Conservation (phyloP, 129 eudicot genomes). For the Helichrysum umbraculigerum region DNA sequence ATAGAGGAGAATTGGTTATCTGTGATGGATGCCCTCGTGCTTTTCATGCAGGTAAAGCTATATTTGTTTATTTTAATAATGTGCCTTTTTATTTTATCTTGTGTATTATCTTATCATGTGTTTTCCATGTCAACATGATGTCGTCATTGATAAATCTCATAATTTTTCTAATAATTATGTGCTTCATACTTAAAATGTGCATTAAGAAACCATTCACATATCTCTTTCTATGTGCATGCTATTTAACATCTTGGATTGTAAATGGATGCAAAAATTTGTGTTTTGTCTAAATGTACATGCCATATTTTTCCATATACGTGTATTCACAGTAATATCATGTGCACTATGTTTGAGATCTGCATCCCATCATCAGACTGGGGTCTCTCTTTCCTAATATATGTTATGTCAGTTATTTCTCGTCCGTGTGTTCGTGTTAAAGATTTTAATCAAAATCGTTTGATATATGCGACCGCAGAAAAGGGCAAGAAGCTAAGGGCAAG, state of each 20-base stretch:
- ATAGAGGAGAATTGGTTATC: slow-evolving; percentile 64
- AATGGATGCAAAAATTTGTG: slow-evolving; percentile 4
- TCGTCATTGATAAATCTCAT: neutral
- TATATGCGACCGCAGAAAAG: neutral
- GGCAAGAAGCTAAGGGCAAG: neutral
- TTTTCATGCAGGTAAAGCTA: slow-evolving; percentile 68
- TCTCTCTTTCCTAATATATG: neutral
- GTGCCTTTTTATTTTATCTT: neutral
- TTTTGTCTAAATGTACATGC: slow-evolving; percentile 12
- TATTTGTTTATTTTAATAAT: slow-evolving; percentile 15
- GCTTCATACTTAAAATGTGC: slow-evolving; percentile 14
- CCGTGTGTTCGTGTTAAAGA: slow-evolving; percentile 3
- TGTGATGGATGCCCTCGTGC: slow-evolving; percentile 97
- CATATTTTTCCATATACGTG: neutral
- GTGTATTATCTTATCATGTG: neutral
- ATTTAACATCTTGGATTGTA: slow-evolving; percentile 6
- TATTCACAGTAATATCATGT: slow-evolving; percentile 9
- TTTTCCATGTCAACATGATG: slow-evolving; percentile 1
- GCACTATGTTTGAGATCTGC: neutral
- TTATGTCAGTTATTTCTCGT: neutral
- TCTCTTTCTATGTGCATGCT: slow-evolving; percentile 5
- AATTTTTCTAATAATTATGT: neutral
- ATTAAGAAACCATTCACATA: neutral
- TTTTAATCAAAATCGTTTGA: neutral
- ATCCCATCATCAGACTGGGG: neutral